These are phyloP conservation scores for Globisporangium echinulatum DNA, from an alignment of 352 stramenopile species.

Conservation along the genomic window DNA sequence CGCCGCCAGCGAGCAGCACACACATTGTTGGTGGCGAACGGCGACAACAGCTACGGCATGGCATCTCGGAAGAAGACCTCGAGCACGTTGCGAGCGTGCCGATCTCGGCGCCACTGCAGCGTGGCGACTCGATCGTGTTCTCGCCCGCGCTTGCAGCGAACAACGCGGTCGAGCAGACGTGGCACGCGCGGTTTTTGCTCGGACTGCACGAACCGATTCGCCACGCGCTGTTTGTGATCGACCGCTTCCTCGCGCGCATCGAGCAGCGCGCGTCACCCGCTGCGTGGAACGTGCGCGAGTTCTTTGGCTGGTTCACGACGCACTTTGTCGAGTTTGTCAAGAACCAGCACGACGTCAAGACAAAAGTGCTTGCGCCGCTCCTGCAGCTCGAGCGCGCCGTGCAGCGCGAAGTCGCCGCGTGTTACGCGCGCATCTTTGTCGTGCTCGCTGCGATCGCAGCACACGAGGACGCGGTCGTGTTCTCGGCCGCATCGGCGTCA, in stretches of 20 bases:
- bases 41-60: constrained; percentile 13
- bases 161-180: constrained; percentile 53
- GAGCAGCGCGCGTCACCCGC: constrained; percentile 28
- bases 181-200: constrained; percentile 70
- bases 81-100: constrained; percentile 30
- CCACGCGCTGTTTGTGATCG: constrained; percentile 77
- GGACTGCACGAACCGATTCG: constrained; percentile 74
- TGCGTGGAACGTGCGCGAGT: constrained; percentile 58
- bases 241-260: constrained; percentile 68
- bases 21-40: not conserved
- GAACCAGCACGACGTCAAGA: constrained; percentile 68
- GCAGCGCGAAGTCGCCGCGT: constrained; percentile 52
- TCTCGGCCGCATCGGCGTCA: constrained; percentile 37
- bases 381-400: constrained; percentile 51
- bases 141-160: constrained; percentile 49
- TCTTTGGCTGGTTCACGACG: constrained; percentile 77
- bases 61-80: constrained; percentile 38
- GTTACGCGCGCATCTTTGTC: constrained; percentile 61
- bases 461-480: constrained; percentile 49
- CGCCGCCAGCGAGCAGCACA: not conserved
- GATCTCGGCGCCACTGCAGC: constrained; percentile 33
- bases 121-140: constrained; percentile 50
- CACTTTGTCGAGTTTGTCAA: constrained; percentile 78
- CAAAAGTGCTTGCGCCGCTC: constrained; percentile 51
- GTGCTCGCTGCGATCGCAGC: constrained; percentile 49